Evolutionary conservation across 2,329 filamentous ascomycete species (phyloP), one percentile per base, ranked within the genome.

Genomic region (Fusarium hostae): DNA sequence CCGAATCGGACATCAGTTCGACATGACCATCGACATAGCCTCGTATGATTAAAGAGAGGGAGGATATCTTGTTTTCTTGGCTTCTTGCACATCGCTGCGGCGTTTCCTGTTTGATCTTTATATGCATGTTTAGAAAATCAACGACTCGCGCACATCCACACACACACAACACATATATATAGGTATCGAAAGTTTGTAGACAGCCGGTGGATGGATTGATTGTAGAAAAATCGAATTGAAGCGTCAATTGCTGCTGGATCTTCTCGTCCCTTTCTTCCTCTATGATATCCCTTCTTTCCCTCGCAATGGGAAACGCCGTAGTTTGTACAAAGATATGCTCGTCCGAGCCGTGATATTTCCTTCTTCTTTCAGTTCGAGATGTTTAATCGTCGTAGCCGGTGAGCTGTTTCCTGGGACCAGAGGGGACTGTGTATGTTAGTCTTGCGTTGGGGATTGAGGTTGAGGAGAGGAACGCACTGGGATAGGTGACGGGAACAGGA

Each of bases 401-500:
- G 70, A 91, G 74, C 71, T 84, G 83, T 83, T 90, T 90, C 78
- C 89, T 85, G 54, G 88, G 88, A 13, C 86, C 87, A 16, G 83
- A 74, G 18, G 89, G 89, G 59, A 91, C 89, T 91, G 71, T 28
- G 10, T 16, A 40, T 30, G 32, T 59, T 57, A n/a, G 54, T 22
- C 13, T 30, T n/a, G 24, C 16, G 34, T 9, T 26, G 7, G 9
- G 35, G 41, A 34, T 7, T 32, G 32, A 0, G 4, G 5, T 6
- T 13, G 2, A 13, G 1, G 20, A 12, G 9, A 20, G 22, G 7
- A 60, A 88, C 94, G 81, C 89, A 98, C 95, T 89, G 67, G 96
- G 96, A 86, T 98, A 99, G 80, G 94, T 97, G 82, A 95, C 84
- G 35, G 96, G 96, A 72, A 98, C 90, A 63, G 86, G 88, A 71